Evolutionary conservation across 2,329 filamentous ascomycete genomes (phyloP).

Genomic region (Aureobasidium leucospermi): DNA sequence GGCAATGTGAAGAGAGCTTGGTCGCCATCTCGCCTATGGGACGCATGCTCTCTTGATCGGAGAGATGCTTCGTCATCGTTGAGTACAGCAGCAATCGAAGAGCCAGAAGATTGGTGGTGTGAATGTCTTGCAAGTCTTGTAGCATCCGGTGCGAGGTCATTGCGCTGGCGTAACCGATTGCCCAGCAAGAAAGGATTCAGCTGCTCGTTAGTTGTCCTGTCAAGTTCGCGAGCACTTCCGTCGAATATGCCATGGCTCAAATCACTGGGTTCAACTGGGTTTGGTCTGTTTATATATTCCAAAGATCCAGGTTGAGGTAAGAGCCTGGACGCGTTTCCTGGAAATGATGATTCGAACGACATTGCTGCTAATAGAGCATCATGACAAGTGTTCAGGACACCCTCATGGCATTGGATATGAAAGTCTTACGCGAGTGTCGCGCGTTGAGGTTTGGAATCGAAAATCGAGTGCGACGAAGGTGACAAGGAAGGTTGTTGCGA

Average conservation of each 20-base stretch:
- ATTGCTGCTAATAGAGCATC: background rate
- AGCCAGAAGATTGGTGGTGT: constrained; percentile 22
- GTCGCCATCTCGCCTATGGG: constrained; percentile 22
- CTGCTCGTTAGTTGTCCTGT: constrained; percentile 22
- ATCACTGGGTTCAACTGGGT: constrained; percentile 29
- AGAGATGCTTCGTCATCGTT: constrained; percentile 28
- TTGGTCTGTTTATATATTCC: constrained; percentile 28
- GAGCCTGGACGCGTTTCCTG: background rate
- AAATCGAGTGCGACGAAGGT: background rate
- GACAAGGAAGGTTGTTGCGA: background rate
- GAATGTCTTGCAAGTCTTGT: background rate
- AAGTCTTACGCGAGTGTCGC: background rate
- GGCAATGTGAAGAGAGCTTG: constrained; percentile 27
- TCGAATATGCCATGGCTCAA: constrained; percentile 27
- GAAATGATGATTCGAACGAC: background rate
- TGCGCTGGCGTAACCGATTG: constrained; percentile 6
- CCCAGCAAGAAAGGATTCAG: constrained; percentile 22
- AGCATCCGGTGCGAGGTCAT: constrained; percentile 1
- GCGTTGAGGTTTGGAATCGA: background rate
- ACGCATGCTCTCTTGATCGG: constrained; percentile 21
- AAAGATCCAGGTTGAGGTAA: constrained; percentile 12
- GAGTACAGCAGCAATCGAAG: constrained; percentile 30
- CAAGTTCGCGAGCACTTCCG: constrained; percentile 21
- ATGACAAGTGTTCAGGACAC: background rate
- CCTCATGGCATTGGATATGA: background rate